Base-by-base conservation (phyloP, 768 basidiomycete genomes). In the Brasilioporus rufonigricans region DNA sequence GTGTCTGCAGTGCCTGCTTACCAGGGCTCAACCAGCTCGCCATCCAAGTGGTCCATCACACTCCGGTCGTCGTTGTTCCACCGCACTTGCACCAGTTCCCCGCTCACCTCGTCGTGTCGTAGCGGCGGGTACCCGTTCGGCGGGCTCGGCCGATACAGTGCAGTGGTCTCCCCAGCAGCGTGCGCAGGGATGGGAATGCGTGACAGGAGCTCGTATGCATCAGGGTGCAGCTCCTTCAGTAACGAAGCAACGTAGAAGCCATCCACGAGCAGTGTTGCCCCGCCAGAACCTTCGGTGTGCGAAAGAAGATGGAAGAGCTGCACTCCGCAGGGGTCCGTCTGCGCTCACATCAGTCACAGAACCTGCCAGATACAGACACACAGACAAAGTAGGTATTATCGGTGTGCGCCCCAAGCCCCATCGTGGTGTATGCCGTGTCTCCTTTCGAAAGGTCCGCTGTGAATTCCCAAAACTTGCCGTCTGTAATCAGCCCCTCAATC, bases 31-130 rank as follows among this genome's bases (percentile, higher is more conserved):
- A 98, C 84, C 56, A 81, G 63, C 9, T 77, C 76, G 0, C 84
- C 74, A 16, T 76, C 73, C 58, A 92, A 59, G 57, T 78, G 74
- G 56, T 75, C 81, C 76, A 98, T 80, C 3, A 86, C 87, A 54
- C 91, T 94, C 48, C 96, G 76, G 69, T 98, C 95, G 60, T 94
- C 89, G 57, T 93, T 95, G 65, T 98, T 98, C 91, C 94, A 98
- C 50, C 95, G 73, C 32, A 98, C 86, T 56, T 91, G 87, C 5
- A 76, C 70, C 0, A 98, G 76, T 56, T 86, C 81, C 2, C 81
- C 84, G 13, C 77, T 81, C 9, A 68, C 50, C 2, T 70, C 61
- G 49, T 93, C 86, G 65, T 92, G 89, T 16, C 78, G 73, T 5
- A 98, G 76, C 0, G 89, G 81, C 0, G 94, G 89, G 62, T 87